Base-by-base conservation (phyloP, 108 stramenopile species). In the Fistulifera solaris region DNA sequence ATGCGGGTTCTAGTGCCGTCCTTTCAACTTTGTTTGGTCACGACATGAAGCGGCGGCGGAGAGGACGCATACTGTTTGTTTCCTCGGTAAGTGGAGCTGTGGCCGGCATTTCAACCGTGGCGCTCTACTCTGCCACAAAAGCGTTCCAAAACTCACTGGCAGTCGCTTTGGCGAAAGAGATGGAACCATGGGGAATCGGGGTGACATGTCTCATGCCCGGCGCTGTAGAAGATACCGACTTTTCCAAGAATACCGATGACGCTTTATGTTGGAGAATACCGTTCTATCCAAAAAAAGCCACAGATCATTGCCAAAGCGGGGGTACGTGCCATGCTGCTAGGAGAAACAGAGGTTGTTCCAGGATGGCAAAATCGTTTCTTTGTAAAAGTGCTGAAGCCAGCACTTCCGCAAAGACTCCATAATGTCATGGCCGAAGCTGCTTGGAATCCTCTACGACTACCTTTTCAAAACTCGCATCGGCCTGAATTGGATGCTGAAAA, bases 131-230 rank as follows among this genome's bases (percentile, higher is more conserved):
- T 5, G 89, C 86, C 22, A 81, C 83, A 0, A 92, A 87, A 47
- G 70, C 89, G 0, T 92, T 83, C 45, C 78, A 79, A 57, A 85
- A 83, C 48, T 72, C 67, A 40, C 57, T 92, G 44, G 59, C 80
- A 0, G 60, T 75, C 5, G 78, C 81, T 14, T 59, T 92, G 57
- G 81, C 76, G 11, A 85, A 80, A 55, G 89, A 92, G 59, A 48
- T 92, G 70, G 89, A 92, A 59, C 61, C 55, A 28, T 75, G 65
- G 56, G 89, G 89, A 18, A 76, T 86, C 0, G 89, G 85, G 12
- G 84, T 92, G n/a, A 92, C 89, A n/a, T 87, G 85, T 62, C 39
- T 92, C 27, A 64, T 87, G 40, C 89, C 89, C 1, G 89, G 89
- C 41, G 75, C 89, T n/a, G 86, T 92, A 2, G 55, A 42, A 31